A percentile compares a stretch with the other conserved stretches of the same genome.
phyloP scores from a whole-genome alignment of 495 filamentous ascomycete species.

The Bathelium albidoporum region DNA sequence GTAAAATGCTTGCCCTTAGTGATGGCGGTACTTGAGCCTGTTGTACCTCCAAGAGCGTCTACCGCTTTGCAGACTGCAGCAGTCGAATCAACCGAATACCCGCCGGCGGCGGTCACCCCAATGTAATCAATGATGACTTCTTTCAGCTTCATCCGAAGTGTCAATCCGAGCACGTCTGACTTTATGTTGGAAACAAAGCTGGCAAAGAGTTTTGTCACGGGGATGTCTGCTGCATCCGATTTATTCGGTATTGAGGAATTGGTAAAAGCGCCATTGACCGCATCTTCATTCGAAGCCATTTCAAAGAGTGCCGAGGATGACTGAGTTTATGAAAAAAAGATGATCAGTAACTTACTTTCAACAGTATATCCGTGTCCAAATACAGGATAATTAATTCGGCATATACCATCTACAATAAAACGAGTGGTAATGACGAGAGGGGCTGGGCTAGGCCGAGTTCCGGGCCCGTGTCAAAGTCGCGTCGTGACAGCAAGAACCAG shows the following conservation, averaged over 20 bases:
- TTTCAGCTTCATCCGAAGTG: constrained; percentile 14
- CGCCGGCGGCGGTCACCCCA: constrained; percentile 16
- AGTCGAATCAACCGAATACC: constrained; percentile 19
- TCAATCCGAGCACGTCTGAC: constrained; percentile 6
- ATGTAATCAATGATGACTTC: constrained; percentile 22
- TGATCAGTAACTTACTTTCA: too few species aligned
- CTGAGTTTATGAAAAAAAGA: too few species aligned
- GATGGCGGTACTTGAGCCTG: constrained; percentile 14
- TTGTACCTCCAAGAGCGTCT: constrained; percentile 13
- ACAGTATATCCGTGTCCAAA: too few species aligned
- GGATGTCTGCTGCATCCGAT: constrained; percentile 5
- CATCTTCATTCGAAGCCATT: not conserved
- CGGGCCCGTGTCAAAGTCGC: too few species aligned
- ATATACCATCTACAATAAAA: too few species aligned
- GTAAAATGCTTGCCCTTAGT: constrained; percentile 14
- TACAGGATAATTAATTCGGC: too few species aligned
- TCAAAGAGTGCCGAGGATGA: not conserved
- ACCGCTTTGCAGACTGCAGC: constrained; percentile 17
- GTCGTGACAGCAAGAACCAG: too few species aligned
- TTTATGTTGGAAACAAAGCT: constrained; percentile 14
- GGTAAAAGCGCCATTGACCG: not conserved
- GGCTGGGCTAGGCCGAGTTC: too few species aligned
- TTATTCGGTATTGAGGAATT: not conserved
- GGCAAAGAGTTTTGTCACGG: constrained; percentile 16
- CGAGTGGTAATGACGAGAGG: too few species aligned